Evolutionary conservation across 1,139 yeast species (phyloP).

Genomic region (Saccharomyces hybrid): DNA sequence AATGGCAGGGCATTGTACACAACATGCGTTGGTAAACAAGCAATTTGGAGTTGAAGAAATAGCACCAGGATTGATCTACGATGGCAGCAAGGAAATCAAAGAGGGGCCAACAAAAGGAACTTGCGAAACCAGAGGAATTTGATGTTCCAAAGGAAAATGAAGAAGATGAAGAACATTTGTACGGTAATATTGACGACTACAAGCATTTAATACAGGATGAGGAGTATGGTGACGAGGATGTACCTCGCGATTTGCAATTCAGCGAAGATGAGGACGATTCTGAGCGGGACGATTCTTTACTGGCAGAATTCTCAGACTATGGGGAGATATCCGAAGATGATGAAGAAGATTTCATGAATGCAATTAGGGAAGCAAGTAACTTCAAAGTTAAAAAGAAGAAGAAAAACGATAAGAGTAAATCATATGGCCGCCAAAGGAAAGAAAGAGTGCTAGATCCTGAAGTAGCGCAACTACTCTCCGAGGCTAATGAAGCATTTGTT

Average conservation of each 20-base stretch:
- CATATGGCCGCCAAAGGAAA: constrained; percentile 25
- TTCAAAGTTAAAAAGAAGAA: constrained; percentile 45
- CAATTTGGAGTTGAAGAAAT: neutral
- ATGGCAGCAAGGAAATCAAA: neutral
- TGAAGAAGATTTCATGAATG: constrained; percentile 47
- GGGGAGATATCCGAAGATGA: constrained; percentile 33
- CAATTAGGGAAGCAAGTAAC: constrained; percentile 55
- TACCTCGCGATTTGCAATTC: constrained; percentile 8
- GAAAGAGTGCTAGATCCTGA: constrained; percentile 59
- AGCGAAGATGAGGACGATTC: constrained; percentile 22
- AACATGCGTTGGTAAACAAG: neutral
- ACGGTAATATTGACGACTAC: constrained; percentile 26
- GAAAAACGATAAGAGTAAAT: constrained; percentile 33
- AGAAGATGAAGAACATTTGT: constrained; percentile 26
- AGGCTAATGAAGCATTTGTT: constrained; percentile 77
- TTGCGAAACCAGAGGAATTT: neutral
- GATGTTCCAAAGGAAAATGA: constrained; percentile 7
- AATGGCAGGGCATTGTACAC: neutral
- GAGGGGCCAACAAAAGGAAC: neutral
- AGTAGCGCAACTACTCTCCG: constrained; percentile 53
- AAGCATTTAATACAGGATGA: constrained; percentile 17
- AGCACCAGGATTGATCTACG: neutral
- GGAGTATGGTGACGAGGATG: constrained; percentile 14
- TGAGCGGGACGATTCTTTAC: constrained; percentile 25
- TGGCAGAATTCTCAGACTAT: constrained; percentile 35